These are phyloP conservation scores for Schwanniomyces etchellsii DNA, from an alignment of 1,139 yeast genomes.

Conservation along the genomic window DNA sequence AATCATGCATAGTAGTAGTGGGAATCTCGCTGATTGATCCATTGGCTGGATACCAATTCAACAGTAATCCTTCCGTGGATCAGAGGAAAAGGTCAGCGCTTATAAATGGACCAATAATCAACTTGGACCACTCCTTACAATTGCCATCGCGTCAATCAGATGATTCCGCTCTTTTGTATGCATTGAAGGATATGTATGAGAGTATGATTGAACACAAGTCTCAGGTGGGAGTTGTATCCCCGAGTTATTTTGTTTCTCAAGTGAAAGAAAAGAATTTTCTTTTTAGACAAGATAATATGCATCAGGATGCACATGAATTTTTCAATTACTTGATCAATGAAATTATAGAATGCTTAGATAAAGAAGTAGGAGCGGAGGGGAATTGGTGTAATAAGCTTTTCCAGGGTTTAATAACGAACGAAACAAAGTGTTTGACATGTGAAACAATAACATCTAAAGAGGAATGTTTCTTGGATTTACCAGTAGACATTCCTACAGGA, in stretches of 20 bases:
- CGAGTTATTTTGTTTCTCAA: constrained; percentile 64
- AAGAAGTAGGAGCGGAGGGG: constrained; percentile 23
- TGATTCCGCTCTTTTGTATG: constrained; percentile 56
- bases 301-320: constrained; percentile 97
- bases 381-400: constrained; percentile 69
- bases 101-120: constrained; percentile 76
- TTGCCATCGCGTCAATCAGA: constrained; percentile 37
- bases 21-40: constrained; percentile 44
- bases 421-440: constrained; percentile 86
- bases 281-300: constrained; percentile 83
- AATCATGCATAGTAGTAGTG: constrained; percentile 32
- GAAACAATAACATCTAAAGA: constrained; percentile 81
- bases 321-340: constrained; percentile 80
- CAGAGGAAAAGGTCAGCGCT: constrained; percentile 78
- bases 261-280: constrained; percentile 77
- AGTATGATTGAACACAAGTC: constrained; percentile 69
- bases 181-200: constrained; percentile 82
- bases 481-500: constrained; percentile 74
- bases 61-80: constrained; percentile 54
- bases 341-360: constrained; percentile 64
- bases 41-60: constrained; percentile 31
- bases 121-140: constrained; percentile 62
- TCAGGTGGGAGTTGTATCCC: constrained; percentile 80
- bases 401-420: constrained; percentile 81
- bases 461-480: constrained; percentile 81